A percentile compares a stretch with the other conserved stretches of the same genome.
Conservation (phyloP, 176 grass and related monocot species). For the Poa pratensis region DNA sequence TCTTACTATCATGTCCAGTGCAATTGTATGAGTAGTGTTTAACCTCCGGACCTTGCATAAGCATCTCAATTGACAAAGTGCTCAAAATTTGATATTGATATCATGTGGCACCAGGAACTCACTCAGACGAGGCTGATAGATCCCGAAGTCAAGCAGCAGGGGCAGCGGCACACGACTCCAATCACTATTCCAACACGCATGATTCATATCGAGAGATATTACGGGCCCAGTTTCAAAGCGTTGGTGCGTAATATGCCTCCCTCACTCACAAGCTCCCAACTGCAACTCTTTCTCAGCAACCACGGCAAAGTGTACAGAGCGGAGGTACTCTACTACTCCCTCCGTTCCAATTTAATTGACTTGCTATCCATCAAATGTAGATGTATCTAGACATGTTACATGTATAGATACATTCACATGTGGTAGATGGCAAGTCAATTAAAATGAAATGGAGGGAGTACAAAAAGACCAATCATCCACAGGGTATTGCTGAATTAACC, state of each 20-base stretch:
- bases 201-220: background rate
- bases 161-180: background rate
- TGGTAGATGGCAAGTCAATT: too few relatives aligned
- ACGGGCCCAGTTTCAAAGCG: background rate
- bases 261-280: background rate
- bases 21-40: background rate
- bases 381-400: too few relatives aligned
- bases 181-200: background rate
- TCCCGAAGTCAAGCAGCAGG: background rate
- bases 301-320: background rate
- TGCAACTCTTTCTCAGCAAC: background rate
- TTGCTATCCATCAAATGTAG: too few relatives aligned
- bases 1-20: background rate
- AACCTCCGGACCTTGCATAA: too few relatives aligned
- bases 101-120: too few relatives aligned
- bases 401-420: too few relatives aligned
- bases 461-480: background rate
- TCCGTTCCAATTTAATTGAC: too few relatives aligned
- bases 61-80: background rate
- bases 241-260: background rate
- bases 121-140: background rate
- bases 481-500: background rate
- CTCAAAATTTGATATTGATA: too few relatives aligned
- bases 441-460: too few relatives aligned
- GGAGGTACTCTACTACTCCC: background rate